A percentile compares a stretch with the other conserved stretches of the same genome.
Conservation (phyloP, 1,284 basidiomycete species). For the Cerioporus squamosus region DNA sequence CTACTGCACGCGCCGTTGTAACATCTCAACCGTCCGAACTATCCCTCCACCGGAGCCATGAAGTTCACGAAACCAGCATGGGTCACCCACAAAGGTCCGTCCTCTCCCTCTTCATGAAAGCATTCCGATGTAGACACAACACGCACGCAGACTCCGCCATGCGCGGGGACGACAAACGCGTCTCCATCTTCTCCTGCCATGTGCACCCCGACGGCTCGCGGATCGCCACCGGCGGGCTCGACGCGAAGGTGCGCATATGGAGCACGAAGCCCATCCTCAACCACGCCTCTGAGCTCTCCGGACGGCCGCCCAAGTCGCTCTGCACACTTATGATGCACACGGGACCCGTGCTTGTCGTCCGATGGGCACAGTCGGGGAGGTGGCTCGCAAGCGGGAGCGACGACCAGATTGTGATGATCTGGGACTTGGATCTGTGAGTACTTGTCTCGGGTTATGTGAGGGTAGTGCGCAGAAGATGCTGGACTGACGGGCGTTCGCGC, state of each 20-base stretch:
- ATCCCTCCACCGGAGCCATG: conserved; percentile 42
- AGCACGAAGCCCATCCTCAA: conserved; percentile 92
- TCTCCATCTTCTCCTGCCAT: conserved; percentile 91
- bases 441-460: background rate
- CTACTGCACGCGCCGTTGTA: background rate
- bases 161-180: conserved; percentile 55
- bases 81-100: conserved; percentile 70
- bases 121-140: background rate
- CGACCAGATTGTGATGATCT: conserved; percentile 95
- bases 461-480: background rate
- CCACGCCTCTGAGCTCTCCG: conserved; percentile 70
- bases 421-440: conserved; percentile 94
- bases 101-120: background rate
- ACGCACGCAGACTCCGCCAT: conserved; percentile 28
- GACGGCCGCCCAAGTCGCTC: conserved; percentile 83
- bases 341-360: conserved; percentile 91
- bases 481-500: background rate
- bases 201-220: conserved; percentile 96
- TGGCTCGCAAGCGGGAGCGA: conserved; percentile 98
- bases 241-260: conserved; percentile 98
- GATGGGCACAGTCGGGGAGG: conserved; percentile 94
- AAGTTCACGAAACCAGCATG: conserved; percentile 79
- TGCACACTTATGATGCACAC: conserved; percentile 95
- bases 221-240: conserved; percentile 94
- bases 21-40: background rate